Conservation (phyloP, 2,329 filamentous ascomycete species). For the Trichoderma hamatum region DNA sequence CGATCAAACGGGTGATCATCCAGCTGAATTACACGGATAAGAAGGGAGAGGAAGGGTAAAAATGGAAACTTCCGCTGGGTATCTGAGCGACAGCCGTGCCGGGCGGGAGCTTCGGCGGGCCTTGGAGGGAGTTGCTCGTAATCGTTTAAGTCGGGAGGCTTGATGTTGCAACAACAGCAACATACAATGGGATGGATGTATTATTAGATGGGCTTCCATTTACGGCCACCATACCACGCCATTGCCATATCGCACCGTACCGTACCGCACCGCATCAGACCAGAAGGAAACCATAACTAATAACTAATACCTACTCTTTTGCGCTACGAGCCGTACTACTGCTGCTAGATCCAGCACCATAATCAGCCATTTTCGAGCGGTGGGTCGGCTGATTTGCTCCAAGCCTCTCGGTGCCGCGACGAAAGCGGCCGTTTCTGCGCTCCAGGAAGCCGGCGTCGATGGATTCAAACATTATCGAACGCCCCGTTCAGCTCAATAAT, state of each 20-base stretch:
- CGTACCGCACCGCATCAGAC: background rate
- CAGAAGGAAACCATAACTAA: background rate
- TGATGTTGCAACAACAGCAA: background rate
- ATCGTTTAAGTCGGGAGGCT: background rate
- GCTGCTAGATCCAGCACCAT: background rate
- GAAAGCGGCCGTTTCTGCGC: constrained; percentile 10
- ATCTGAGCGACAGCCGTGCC: constrained; percentile 8
- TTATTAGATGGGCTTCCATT: background rate
- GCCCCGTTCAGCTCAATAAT: constrained; percentile 5
- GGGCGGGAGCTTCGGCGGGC: constrained; percentile 13
- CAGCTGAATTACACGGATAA: background rate
- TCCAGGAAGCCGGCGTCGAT: constrained; percentile 2
- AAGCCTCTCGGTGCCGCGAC: constrained; percentile 7
- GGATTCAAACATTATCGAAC: background rate
- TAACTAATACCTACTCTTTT: too few species aligned
- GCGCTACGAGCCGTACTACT: background rate
- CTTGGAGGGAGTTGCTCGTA: background rate
- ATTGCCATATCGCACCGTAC: background rate
- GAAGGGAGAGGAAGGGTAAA: background rate
- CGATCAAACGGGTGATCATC: background rate
- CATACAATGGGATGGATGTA: background rate
- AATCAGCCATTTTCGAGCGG: background rate
- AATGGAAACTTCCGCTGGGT: background rate
- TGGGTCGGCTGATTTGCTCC: constrained; percentile 20
- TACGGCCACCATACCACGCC: constrained; percentile 9